These are phyloP conservation scores for Pistacia atlantica DNA, from an alignment of 345 rosid genomes.

Conservation along the genomic window DNA sequence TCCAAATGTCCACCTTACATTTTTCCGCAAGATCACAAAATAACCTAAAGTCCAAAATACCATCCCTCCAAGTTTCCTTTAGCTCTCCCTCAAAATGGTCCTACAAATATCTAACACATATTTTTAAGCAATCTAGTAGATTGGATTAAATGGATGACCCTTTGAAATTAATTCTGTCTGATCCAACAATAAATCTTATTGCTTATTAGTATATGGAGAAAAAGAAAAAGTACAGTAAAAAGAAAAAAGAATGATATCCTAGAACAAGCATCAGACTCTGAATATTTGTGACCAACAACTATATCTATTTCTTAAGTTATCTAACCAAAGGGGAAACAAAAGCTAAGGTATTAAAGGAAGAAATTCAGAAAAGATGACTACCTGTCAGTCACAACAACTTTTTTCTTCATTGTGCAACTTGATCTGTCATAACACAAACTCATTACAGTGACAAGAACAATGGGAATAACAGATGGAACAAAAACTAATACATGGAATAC, in stretches of 20 bases:
- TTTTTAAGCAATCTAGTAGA: background rate
- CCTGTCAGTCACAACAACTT: slow-evolving; percentile 96
- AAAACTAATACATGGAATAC: slow-evolving; percentile 2
- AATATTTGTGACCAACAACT: slow-evolving; percentile 4
- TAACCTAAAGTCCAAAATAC: background rate
- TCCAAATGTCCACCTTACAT: background rate
- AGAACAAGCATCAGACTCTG: background rate
- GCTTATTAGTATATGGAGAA: background rate
- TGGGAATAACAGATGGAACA: background rate
- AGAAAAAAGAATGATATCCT: background rate
- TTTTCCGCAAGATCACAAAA: background rate
- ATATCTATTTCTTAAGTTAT: background rate
- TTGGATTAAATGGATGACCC: background rate
- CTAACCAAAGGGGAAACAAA: background rate
- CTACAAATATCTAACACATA: background rate
- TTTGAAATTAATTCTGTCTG: background rate
- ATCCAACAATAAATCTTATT: background rate
- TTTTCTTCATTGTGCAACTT: slow-evolving; percentile 70
- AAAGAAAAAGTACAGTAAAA: background rate
- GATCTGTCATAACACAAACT: slow-evolving; percentile 50
- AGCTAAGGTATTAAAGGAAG: slow-evolving; percentile 12
- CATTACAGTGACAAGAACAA: slow-evolving; percentile 21
- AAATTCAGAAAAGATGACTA: slow-evolving; percentile 33
- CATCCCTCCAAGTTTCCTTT: background rate
- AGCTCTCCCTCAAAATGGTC: background rate